Conservation (phyloP, 768 basidiomycete species). For the Leccinum subgranulosum region DNA sequence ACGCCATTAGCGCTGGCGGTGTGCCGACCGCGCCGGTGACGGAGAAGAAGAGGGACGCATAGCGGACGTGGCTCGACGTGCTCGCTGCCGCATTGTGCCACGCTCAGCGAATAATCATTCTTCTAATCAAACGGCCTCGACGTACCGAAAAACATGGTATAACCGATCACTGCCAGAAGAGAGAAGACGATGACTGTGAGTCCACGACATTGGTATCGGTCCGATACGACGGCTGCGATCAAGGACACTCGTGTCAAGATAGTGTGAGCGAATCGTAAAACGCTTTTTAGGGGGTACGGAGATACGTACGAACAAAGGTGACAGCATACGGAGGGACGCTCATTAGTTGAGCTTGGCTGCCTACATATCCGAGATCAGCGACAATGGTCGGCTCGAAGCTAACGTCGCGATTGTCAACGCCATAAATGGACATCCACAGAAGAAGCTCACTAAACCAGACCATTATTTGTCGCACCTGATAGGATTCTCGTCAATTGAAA, state of each 20-base stretch:
- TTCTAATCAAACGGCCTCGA: neutral
- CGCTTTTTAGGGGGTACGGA: neutral
- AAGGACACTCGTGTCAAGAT: slow-evolving; percentile 30
- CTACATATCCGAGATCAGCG: slow-evolving; percentile 53
- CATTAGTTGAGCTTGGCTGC: slow-evolving; percentile 38
- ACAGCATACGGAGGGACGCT: slow-evolving; percentile 34
- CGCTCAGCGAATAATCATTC: neutral
- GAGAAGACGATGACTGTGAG: slow-evolving; percentile 42
- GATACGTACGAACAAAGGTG: slow-evolving; percentile 17
- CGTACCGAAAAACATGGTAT: slow-evolving; percentile 52
- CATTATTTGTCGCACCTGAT: slow-evolving; percentile 15
- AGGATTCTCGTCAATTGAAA: neutral
- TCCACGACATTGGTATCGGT: slow-evolving; percentile 52
- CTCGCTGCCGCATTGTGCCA: neutral
- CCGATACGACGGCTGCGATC: slow-evolving; percentile 47
- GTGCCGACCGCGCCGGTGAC: neutral
- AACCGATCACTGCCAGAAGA: slow-evolving; percentile 47
- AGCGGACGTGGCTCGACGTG: neutral
- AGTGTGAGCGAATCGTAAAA: neutral
- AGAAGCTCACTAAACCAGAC: slow-evolving; percentile 24
- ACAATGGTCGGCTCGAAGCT: slow-evolving; percentile 78
- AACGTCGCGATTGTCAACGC: slow-evolving; percentile 31
- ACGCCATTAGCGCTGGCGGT: neutral
- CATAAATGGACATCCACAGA: slow-evolving; percentile 12
- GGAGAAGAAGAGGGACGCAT: neutral